phyloP scores from a whole-genome alignment of 2,329 filamentous ascomycete species.

The Clonostachys rhizophaga region DNA sequence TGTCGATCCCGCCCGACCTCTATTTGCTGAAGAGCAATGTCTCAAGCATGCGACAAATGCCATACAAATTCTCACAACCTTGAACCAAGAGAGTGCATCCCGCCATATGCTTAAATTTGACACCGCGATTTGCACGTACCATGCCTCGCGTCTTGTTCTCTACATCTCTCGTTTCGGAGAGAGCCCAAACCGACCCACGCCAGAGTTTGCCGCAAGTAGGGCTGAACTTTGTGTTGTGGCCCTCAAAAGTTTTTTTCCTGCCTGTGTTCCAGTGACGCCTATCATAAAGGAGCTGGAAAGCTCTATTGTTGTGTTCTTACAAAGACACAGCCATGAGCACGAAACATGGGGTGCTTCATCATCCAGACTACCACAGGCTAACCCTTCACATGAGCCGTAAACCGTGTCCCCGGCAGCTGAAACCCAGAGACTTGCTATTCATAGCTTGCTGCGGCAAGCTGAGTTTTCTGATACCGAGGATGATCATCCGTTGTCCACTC shows the following conservation, averaged over 20 bases:
- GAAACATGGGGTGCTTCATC: background rate
- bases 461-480: slow-evolving; percentile 16
- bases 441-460: slow-evolving; percentile 17
- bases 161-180: slow-evolving; percentile 13
- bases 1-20: slow-evolving; percentile 23
- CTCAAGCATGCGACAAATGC: slow-evolving; percentile 34
- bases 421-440: slow-evolving; percentile 12
- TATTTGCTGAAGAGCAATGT: slow-evolving; percentile 22
- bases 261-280: slow-evolving; percentile 12
- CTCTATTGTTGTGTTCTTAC: slow-evolving; percentile 8
- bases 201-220: slow-evolving; percentile 15
- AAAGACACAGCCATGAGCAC: background rate
- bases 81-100: slow-evolving; percentile 15
- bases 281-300: slow-evolving; percentile 17
- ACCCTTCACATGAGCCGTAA: slow-evolving; percentile 6
- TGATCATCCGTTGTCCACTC: slow-evolving; percentile 1
- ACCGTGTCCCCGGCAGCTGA: slow-evolving; percentile 10
- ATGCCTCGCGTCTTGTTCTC: slow-evolving; percentile 5
- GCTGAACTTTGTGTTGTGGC: slow-evolving; percentile 16
- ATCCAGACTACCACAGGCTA: background rate
- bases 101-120: slow-evolving; percentile 14
- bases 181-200: slow-evolving; percentile 4
- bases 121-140: slow-evolving; percentile 3
- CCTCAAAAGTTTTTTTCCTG: slow-evolving; percentile 15
- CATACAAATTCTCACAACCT: slow-evolving; percentile 16